Conservation (phyloP, 1,284 basidiomycete genomes). For the Golubevia sp. region DNA sequence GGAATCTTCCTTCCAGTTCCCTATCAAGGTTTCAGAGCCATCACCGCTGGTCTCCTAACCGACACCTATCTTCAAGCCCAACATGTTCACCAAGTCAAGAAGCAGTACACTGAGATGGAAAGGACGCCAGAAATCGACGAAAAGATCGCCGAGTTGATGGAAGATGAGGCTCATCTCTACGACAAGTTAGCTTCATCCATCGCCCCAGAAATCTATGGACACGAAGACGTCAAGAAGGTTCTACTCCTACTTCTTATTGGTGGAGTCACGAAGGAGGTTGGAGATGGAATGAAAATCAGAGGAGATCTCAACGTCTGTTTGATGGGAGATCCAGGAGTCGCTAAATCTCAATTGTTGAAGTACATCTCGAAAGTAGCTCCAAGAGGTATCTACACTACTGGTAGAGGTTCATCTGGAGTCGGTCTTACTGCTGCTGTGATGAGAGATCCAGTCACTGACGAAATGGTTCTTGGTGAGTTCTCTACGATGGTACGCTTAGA, state of each 20-base stretch:
- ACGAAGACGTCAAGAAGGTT: constrained; percentile 97
- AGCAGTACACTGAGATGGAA: constrained; percentile 95
- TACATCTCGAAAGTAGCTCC: constrained; percentile 99
- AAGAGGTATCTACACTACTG: constrained; percentile 95
- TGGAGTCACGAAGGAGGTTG: constrained; percentile 90
- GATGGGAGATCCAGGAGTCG: constrained; percentile 99
- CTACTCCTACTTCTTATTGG: constrained; percentile 91
- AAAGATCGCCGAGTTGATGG: constrained; percentile 73
- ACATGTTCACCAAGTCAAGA: constrained; percentile 90
- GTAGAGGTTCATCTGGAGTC: constrained; percentile 95
- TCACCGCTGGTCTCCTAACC: constrained; percentile 91
- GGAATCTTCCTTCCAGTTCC: constrained; percentile 88
- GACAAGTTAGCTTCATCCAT: constrained; percentile 77
- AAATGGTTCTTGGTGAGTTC: constrained; percentile 91
- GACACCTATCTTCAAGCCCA: constrained; percentile 96
- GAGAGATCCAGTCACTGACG: constrained; percentile 98
- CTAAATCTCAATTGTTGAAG: constrained; percentile 96
- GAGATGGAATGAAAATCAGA: constrained; percentile 98
- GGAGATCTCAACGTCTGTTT: constrained; percentile 97
- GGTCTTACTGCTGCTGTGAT: constrained; percentile 98
- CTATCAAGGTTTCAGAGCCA: constrained; percentile 83
- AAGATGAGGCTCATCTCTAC: constrained; percentile 77
- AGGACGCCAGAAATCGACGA: constrained; percentile 81
- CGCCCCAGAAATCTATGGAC: constrained; percentile 98
- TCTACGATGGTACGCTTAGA: background rate